Conservation (phyloP, 495 filamentous ascomycete species). For the Elasticomyces elasticus region DNA sequence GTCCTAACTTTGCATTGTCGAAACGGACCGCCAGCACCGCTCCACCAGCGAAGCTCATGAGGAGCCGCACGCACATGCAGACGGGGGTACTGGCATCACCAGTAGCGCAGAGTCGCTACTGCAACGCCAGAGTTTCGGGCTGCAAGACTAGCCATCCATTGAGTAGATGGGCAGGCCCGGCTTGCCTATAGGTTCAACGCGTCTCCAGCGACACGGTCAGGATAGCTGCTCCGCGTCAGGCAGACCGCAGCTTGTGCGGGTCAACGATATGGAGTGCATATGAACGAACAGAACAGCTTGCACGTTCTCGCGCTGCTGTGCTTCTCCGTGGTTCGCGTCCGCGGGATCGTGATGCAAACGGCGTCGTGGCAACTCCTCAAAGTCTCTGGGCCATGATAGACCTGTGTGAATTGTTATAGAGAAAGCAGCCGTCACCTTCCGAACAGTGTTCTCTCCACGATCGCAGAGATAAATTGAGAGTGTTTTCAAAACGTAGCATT, state of each 20-base stretch:
- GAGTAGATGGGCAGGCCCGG: not conserved
- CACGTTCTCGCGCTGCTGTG: not conserved
- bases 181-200: not conserved
- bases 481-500: no score
- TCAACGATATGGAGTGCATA: not conserved
- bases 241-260: not conserved
- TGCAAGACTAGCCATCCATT: not conserved
- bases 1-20: no score
- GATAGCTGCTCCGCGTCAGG: not conserved
- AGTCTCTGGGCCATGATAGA: no score
- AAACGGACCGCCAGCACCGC: no score
- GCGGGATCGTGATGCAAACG: not conserved
- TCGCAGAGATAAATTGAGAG: no score
- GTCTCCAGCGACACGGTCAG: not conserved
- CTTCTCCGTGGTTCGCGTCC: not conserved
- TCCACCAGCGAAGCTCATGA: not conserved
- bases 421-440: no score
- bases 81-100: not conserved
- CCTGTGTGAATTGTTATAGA: no score
- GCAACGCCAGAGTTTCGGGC: not conserved
- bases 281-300: not conserved
- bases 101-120: not conserved
- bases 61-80: not conserved
- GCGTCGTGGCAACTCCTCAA: not conserved
- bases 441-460: no score